A percentile compares a stretch with the other conserved stretches of the same genome.
These are phyloP conservation scores for Cordyceps pruinosa DNA, from an alignment of 2,329 filamentous ascomycete species.

Conservation along the genomic window DNA sequence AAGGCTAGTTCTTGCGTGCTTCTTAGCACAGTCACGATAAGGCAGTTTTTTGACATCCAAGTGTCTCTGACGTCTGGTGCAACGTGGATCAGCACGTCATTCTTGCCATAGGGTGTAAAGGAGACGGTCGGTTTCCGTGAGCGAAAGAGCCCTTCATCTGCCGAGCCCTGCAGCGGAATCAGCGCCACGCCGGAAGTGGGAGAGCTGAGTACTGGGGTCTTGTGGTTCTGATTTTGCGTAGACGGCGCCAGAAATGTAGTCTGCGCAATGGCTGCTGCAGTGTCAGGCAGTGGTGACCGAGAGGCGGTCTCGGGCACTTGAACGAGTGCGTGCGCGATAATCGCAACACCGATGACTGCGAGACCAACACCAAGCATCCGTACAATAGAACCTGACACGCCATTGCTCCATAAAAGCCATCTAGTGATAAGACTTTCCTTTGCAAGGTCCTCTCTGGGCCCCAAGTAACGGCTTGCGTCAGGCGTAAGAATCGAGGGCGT, in stretches of 20 bases:
- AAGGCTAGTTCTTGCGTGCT: constrained; percentile 41
- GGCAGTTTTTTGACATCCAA: constrained; percentile 51
- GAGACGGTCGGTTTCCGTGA: constrained; percentile 26
- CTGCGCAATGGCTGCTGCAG: constrained; percentile 9
- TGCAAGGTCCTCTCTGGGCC: not conserved
- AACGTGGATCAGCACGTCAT: constrained; percentile 49
- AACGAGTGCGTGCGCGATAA: not conserved
- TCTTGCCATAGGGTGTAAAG: constrained; percentile 30
- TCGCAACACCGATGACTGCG: not conserved
- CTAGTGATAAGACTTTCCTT: not conserved
- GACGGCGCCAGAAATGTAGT: constrained; percentile 15
- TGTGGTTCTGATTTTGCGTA: constrained; percentile 6
- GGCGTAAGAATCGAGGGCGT: constrained; percentile 36
- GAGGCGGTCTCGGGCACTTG: not conserved
- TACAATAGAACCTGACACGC: not conserved
- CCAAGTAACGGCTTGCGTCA: constrained; percentile 22
- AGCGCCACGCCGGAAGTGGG: constrained; percentile 22
- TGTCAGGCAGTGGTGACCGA: constrained; percentile 12
- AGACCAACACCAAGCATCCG: not conserved
- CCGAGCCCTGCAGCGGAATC: constrained; percentile 24
- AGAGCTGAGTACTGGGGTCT: not conserved
- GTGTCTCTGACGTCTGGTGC: constrained; percentile 41
- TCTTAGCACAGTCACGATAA: constrained; percentile 48
- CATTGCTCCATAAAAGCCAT: not conserved
- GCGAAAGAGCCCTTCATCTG: constrained; percentile 30